These are phyloP conservation scores for Cyberlindnera bimundalis DNA, from an alignment of 805 yeast species.

Conservation along the genomic window DNA sequence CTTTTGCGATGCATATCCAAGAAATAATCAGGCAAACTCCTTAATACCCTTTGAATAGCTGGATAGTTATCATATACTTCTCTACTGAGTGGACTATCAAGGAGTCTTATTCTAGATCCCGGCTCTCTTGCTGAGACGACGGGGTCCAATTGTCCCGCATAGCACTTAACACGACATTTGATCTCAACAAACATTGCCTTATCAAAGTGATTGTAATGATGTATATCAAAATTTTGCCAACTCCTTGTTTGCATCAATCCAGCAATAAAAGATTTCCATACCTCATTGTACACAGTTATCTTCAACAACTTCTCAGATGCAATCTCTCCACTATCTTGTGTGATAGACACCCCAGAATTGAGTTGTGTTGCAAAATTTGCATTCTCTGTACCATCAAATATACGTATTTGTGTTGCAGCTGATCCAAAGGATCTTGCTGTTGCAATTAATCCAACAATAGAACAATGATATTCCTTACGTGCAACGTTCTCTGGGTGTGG, in stretches of 20 bases:
- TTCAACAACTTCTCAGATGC: constrained; percentile 1
- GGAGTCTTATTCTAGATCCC: constrained; percentile 1
- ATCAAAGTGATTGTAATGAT: not conserved
- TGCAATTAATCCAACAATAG: not conserved
- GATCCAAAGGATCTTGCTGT: not conserved
- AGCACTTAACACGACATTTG: constrained; percentile 8
- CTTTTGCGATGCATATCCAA: not conserved
- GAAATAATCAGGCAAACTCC: not conserved
- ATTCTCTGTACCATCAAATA: constrained; percentile 5
- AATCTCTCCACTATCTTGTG: not conserved
- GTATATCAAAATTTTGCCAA: not conserved
- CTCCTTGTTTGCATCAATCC: not conserved
- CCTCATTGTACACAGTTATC: constrained; percentile 1
- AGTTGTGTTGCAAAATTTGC: not conserved
- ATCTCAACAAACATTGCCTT: constrained; percentile 4
- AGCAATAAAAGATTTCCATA: constrained; percentile 1
- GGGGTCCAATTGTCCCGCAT: constrained; percentile 2
- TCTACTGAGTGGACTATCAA: not conserved
- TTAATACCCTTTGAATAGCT: not conserved
- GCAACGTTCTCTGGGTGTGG: not conserved
- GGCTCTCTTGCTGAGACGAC: not conserved
- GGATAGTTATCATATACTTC: not conserved
- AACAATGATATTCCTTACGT: constrained; percentile 1
- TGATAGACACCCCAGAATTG: not conserved
- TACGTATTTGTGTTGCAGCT: not conserved